Base-by-base conservation (phyloP, 441 rosid genomes). In the Populus hybrid region DNA sequence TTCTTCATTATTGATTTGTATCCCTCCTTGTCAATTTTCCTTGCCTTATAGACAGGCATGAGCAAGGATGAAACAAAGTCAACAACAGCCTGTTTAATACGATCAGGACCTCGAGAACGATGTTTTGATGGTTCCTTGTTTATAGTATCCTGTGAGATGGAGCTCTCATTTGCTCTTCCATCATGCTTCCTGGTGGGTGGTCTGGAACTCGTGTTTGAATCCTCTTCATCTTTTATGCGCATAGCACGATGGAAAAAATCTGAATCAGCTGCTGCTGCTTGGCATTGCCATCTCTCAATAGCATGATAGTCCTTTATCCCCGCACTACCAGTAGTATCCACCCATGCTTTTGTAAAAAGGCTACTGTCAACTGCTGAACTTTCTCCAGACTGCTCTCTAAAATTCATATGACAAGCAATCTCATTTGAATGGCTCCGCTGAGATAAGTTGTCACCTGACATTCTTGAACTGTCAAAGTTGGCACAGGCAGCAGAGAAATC, bases 241-340 rank as follows among this genome's bases (percentile, higher is more conserved):
- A 84, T 79, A 74, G 89, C 80, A 28, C 90, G 84, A 69, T 75
- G 78, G 80, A 84, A 91, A 81, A 90, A 91, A 82, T 91, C 89
- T 38, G 94, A 89, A 87, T 91, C 97, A 70, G 98, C 98, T 24
- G 99, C 99, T 87, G 99, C 99, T 40, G 99, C 99, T 91, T 94
- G 99, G 84, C 97, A 94, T 84, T 94, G 99, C 99, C 99, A 97
- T 86, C 99, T 91, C 79, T 94, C 99, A 82, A 94, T 94, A 78
- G 99, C 99, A 80, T 89, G 94, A 87, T 82, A 90, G 83, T 93
- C 99, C 87, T 94, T 97, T 75, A 89, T 83, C 75, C 97, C 93
- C 78, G 76, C 98, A 80, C 91, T 92, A 77, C 99, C 99, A 74
- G 93, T 93, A 73, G 97, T 83, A 82, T 93, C 97, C 79, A 97